Evolutionary conservation across 2,329 filamentous ascomycete species (phyloP).

Genomic region (Madurella fahalii): DNA sequence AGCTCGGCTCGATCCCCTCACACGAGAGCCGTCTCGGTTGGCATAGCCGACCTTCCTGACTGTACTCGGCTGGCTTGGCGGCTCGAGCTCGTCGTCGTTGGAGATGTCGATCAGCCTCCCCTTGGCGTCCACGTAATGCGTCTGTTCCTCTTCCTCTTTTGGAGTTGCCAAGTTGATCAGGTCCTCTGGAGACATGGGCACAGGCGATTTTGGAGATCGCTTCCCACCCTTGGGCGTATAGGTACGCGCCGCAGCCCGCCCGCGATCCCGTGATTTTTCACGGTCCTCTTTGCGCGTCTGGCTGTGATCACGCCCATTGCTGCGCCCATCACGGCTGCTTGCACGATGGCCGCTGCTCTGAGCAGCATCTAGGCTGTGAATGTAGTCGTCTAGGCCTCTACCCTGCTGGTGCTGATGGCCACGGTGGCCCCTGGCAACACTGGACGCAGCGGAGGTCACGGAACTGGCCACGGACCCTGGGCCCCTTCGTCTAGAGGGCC

Average conservation of each 20-base stretch:
- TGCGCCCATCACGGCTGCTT: constrained; percentile 46
- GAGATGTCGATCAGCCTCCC: constrained; percentile 28
- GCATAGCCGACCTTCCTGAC: constrained; percentile 39
- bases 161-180: constrained; percentile 58
- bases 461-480: constrained; percentile 56
- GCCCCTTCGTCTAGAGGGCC: constrained; percentile 51
- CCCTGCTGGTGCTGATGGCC: constrained; percentile 47
- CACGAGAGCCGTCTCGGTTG: constrained; percentile 30
- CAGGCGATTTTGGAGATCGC: constrained; percentile 83
- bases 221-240: constrained; percentile 67
- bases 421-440: constrained; percentile 47
- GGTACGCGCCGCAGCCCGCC: constrained; percentile 60
- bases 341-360: constrained; percentile 55
- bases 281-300: constrained; percentile 49
- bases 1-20: constrained; percentile 40
- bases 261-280: constrained; percentile 66
- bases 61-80: constrained; percentile 38
- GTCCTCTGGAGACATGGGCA: constrained; percentile 93
- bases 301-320: constrained; percentile 43
- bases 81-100: constrained; percentile 33
- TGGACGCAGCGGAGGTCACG: constrained; percentile 54
- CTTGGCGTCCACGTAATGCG: constrained; percentile 22
- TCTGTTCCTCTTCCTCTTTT: constrained; percentile 29
- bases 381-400: constrained; percentile 75
- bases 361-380: constrained; percentile 78